Evolutionary conservation across 1,284 basidiomycete genomes (phyloP).

Genomic region (Cutaneotrichosporon mucoides): DNA sequence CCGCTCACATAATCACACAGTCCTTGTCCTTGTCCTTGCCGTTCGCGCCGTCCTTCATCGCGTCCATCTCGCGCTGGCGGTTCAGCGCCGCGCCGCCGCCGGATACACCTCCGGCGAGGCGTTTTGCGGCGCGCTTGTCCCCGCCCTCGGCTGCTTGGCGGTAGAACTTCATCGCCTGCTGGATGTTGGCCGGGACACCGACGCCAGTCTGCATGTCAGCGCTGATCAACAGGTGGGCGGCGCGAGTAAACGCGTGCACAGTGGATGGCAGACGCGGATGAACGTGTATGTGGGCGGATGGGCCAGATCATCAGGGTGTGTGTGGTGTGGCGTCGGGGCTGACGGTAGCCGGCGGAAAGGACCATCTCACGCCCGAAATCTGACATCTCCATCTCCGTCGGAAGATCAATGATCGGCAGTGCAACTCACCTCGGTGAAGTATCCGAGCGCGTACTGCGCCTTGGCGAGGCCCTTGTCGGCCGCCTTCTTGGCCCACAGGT

Average conservation of each 20-base stretch:
- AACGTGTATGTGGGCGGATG: too few relatives aligned
- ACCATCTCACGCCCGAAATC: too few relatives aligned
- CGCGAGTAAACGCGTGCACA: not conserved
- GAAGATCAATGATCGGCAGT: too few relatives aligned
- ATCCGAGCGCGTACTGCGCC: slow-evolving; percentile 95
- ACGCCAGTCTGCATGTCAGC: slow-evolving; percentile 62
- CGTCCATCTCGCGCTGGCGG: slow-evolving; percentile 42
- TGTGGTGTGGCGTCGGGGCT: too few relatives aligned
- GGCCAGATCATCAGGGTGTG: too few relatives aligned
- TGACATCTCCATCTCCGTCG: too few relatives aligned
- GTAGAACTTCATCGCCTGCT: slow-evolving; percentile 76
- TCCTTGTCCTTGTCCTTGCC: slow-evolving; percentile 59
- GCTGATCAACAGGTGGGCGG: not conserved
- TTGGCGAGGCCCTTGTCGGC: slow-evolving; percentile 84
- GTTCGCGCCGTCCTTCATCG: slow-evolving; percentile 36
- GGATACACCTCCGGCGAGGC: slow-evolving; percentile 55
- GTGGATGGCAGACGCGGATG: not conserved
- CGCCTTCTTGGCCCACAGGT: slow-evolving; percentile 86
- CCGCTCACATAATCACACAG: slow-evolving; percentile 71
- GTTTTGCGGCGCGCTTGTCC: slow-evolving; percentile 86
- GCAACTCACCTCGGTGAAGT: slow-evolving; percentile 73
- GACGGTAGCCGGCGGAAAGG: too few relatives aligned
- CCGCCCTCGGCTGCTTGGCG: slow-evolving; percentile 86
- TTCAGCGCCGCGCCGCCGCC: slow-evolving; percentile 43
- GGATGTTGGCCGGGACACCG: slow-evolving; percentile 64